These are phyloP conservation scores for Physcomitrium patens DNA, from an alignment of 225 moss, liverwort and hornwort genomes.

Conservation along the genomic window DNA sequence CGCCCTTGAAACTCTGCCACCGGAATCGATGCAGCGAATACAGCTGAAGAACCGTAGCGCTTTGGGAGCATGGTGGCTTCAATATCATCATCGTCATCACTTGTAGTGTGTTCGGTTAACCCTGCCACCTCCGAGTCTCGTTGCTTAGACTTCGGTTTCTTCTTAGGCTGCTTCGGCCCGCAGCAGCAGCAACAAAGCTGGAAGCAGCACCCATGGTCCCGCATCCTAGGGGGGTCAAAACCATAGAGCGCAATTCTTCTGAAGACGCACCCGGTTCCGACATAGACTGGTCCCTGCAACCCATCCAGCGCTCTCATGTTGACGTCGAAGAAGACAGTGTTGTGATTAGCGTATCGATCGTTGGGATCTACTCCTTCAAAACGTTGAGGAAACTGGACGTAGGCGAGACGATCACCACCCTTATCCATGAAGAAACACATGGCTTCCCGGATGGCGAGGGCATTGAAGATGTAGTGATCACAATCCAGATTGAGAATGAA, in stretches of 20 bases:
- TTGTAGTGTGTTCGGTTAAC: slow-evolving; percentile 56
- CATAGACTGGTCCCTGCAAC: slow-evolving; percentile 77
- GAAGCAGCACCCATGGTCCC: slow-evolving; percentile 44
- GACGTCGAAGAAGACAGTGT: slow-evolving; percentile 80
- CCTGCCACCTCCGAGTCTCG: slow-evolving; percentile 51
- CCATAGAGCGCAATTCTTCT: slow-evolving; percentile 75
- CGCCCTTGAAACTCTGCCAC: slow-evolving; percentile 81
- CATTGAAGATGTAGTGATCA: slow-evolving; percentile 84
- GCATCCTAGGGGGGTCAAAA: slow-evolving; percentile 68
- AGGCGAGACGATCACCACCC: slow-evolving; percentile 84
- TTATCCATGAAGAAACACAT: slow-evolving; percentile 99
- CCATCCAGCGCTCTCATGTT: slow-evolving; percentile 83
- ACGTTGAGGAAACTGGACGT: slow-evolving; percentile 90
- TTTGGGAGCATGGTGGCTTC: slow-evolving; percentile 79
- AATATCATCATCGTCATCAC: slow-evolving; percentile 70
- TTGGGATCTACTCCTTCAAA: slow-evolving; percentile 85
- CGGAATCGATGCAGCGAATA: slow-evolving; percentile 73
- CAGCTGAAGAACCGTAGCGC: slow-evolving; percentile 73
- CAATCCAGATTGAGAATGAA: slow-evolving; percentile 98
- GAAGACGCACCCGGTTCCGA: slow-evolving; percentile 79
- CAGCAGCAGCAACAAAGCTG: slow-evolving; percentile 52
- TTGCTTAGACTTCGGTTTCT: slow-evolving; percentile 45
- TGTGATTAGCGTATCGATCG: slow-evolving; percentile 83
- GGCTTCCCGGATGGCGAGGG: slow-evolving; percentile 71
- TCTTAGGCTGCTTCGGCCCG: slow-evolving; percentile 35